phyloP scores from a whole-genome alignment of 2,329 filamentous ascomycete genomes.

The Neocucurbitaria cava region DNA sequence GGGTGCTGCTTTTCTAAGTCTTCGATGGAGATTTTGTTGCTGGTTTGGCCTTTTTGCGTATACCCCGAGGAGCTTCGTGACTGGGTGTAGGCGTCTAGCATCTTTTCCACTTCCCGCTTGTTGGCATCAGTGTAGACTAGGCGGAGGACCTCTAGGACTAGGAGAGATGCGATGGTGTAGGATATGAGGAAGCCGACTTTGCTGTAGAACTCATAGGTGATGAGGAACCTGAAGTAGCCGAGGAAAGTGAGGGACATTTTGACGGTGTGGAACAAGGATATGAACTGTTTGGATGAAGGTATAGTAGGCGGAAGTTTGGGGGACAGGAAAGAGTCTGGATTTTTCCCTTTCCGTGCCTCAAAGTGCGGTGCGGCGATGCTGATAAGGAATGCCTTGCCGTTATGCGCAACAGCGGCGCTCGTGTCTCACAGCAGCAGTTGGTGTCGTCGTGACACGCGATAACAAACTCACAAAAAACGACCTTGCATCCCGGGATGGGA shows the following conservation, averaged over 20 bases:
- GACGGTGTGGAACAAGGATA: background rate
- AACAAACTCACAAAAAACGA: background rate
- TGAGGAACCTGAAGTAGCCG: slow-evolving; percentile 13
- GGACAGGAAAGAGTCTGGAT: background rate
- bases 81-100: slow-evolving; percentile 27
- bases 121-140: slow-evolving; percentile 29
- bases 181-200: slow-evolving; percentile 31
- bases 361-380: background rate
- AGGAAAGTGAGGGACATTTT: slow-evolving; percentile 1
- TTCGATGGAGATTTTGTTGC: background rate
- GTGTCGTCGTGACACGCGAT: background rate
- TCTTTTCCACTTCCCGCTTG: slow-evolving; percentile 30
- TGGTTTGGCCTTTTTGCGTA: background rate
- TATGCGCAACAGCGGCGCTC: background rate
- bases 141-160: slow-evolving; percentile 30
- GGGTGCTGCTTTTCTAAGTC: slow-evolving; percentile 7
- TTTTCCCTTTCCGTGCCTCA: background rate
- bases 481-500: slow-evolving; percentile 1
- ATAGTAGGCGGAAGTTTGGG: background rate
- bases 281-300: background rate
- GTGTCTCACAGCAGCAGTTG: slow-evolving; percentile 2
- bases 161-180: slow-evolving; percentile 27
- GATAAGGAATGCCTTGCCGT: background rate
- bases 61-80: slow-evolving; percentile 9
- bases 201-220: slow-evolving; percentile 20